Evolutionary conservation across 1,139 yeast species (phyloP).

Genomic region (Candida neerlandica): DNA sequence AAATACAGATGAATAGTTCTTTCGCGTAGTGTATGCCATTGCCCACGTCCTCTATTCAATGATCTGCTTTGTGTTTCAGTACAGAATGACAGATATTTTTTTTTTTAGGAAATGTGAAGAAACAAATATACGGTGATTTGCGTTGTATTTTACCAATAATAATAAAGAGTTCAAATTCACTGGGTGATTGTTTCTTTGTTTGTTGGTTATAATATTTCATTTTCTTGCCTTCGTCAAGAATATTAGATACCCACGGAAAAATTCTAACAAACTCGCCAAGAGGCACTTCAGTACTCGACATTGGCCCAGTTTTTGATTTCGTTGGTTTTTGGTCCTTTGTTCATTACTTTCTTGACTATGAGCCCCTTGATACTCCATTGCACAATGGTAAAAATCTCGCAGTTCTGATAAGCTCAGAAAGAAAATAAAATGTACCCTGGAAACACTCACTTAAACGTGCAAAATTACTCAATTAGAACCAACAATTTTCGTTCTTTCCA

Average conservation of each 20-base stretch:
- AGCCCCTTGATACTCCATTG: not conserved
- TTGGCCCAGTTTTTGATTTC: not conserved
- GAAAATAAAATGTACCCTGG: not conserved
- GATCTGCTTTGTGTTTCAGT: not conserved
- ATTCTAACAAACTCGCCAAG: not conserved
- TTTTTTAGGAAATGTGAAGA: not conserved
- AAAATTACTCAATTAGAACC: not conserved
- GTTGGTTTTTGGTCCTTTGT: not conserved
- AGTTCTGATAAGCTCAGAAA: not conserved
- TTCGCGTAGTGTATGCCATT: not conserved
- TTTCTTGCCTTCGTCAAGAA: not conserved
- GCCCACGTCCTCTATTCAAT: not conserved
- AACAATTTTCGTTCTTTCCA: no score
- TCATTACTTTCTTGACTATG: not conserved
- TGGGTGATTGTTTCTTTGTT: not conserved
- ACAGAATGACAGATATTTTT: not conserved
- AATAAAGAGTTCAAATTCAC: not conserved
- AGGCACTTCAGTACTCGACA: not conserved
- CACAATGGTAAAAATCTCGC: not conserved
- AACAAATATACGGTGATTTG: not conserved
- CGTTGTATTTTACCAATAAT: not conserved
- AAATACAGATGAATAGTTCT: not conserved
- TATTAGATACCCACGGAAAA: not conserved
- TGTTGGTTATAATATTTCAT: not conserved
- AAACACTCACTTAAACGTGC: not conserved